These are phyloP conservation scores for Parsonsia alboflavescens DNA, from an alignment of 257 asterid genomes.

Conservation along the genomic window DNA sequence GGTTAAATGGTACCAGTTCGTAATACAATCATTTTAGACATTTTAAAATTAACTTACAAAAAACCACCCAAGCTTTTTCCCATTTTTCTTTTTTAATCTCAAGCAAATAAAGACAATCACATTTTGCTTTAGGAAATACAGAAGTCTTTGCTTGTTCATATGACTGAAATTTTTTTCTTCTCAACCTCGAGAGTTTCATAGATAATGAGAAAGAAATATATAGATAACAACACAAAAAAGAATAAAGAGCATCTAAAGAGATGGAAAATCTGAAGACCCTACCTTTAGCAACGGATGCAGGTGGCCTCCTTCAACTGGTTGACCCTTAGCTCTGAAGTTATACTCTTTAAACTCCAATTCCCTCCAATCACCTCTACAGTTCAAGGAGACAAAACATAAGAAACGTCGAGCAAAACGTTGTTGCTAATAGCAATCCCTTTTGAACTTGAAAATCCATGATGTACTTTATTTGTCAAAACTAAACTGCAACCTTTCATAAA, in stretches of 20 bases:
- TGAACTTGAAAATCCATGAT: background rate
- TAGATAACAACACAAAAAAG: background rate
- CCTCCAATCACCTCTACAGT: slow-evolving; percentile 89
- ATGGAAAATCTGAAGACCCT: slow-evolving; percentile 20
- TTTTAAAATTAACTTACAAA: background rate
- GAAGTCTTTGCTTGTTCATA: background rate
- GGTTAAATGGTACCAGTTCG: background rate
- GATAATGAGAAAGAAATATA: background rate
- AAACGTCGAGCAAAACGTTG: background rate
- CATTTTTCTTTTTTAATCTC: background rate
- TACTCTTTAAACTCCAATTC: slow-evolving; percentile 87
- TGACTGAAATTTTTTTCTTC: too few relatives aligned
- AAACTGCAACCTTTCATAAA: background rate
- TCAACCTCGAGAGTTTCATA: background rate
- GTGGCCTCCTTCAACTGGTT: slow-evolving; percentile 91
- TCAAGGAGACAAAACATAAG: slow-evolving; percentile 7
- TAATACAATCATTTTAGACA: background rate
- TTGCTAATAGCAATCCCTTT: background rate
- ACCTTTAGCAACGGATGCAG: slow-evolving; percentile 96
- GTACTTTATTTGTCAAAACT: background rate
- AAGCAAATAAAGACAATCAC: background rate
- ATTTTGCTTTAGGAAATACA: background rate
- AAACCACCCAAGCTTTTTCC: background rate
- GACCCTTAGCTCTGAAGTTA: slow-evolving; percentile 95
- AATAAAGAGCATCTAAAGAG: slow-evolving; percentile 5